Evolutionary conservation across 2,329 filamentous ascomycete species (phyloP).

Genomic region (Aspergillus latus): DNA sequence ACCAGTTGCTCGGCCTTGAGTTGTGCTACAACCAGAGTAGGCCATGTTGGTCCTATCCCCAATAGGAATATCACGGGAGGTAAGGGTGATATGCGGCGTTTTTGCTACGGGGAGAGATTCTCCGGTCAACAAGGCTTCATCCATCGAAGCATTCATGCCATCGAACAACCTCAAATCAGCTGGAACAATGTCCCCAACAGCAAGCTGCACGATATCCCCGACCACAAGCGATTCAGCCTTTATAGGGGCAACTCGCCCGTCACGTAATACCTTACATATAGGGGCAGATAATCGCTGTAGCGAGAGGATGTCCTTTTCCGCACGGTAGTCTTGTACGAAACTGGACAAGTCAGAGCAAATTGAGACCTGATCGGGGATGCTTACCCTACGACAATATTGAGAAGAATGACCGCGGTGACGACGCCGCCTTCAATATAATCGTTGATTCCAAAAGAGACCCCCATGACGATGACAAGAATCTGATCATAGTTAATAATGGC

Average conservation of each 20-base stretch:
- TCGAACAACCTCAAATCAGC: conserved; percentile 58
- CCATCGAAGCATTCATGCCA: conserved; percentile 70
- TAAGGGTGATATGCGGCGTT: conserved; percentile 38
- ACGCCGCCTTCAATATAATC: conserved; percentile 61
- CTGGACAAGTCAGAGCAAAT: conserved; percentile 16
- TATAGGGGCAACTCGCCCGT: conserved; percentile 54
- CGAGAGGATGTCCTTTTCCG: conserved; percentile 61
- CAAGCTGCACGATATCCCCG: conserved; percentile 55
- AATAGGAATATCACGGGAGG: conserved; percentile 37
- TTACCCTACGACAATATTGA: conserved; percentile 57
- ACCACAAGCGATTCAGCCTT: conserved; percentile 60
- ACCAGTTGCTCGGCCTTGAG: conserved; percentile 58
- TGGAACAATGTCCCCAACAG: conserved; percentile 59
- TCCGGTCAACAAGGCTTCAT: conserved; percentile 64
- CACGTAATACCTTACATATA: conserved; percentile 56
- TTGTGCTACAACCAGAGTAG: conserved; percentile 61
- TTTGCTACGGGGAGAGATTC: conserved; percentile 62
- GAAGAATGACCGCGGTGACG: conserved; percentile 58
- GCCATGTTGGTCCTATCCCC: conserved; percentile 62
- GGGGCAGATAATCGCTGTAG: conserved; percentile 57
- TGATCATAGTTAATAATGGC: conserved; percentile 33
- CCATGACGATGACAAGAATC: conserved; percentile 76
- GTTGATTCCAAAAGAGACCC: conserved; percentile 56
- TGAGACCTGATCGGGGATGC: background rate
- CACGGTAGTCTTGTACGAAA: conserved; percentile 61